Percentiles rank a stretch among this genome's conserved stretches.
These are phyloP conservation scores for Hyphodiscus hymeniophilus DNA, from an alignment of 495 filamentous ascomycete genomes.

Conservation along the genomic window DNA sequence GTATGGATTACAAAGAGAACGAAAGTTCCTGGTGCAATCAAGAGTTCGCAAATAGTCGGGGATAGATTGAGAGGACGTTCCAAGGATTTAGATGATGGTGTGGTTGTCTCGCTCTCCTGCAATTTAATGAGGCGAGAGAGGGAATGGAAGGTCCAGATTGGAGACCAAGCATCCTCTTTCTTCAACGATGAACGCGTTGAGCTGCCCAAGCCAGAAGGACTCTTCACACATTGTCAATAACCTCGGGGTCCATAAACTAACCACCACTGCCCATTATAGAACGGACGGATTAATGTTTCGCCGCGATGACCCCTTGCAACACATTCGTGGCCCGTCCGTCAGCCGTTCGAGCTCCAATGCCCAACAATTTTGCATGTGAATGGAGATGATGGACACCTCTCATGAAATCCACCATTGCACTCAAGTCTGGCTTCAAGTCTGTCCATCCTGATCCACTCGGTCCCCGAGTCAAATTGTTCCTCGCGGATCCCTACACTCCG, in stretches of 20 bases:
- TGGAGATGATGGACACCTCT: background rate
- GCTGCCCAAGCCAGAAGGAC: background rate
- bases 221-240: no score
- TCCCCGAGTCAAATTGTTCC: background rate
- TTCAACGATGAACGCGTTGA: background rate
- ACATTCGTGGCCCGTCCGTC: background rate
- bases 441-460: background rate
- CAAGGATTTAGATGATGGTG: no score
- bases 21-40: no score
- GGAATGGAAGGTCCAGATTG: no score
- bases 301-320: background rate
- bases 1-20: no score
- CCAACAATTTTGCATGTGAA: slow-evolving; percentile 8
- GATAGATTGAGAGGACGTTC: no score
- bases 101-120: no score
- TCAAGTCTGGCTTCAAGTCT: background rate
- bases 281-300: background rate
- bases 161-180: background rate
- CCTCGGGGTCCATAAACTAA: no score
- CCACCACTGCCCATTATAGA: no score
- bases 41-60: no score
- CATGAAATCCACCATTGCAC: background rate
- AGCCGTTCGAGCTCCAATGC: background rate
- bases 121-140: no score
- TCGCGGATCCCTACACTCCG: background rate